Evolutionary conservation across 179 eudicot species (phyloP), one percentile per base, ranked within the genome.

Genomic region (Sideroxylon spinosum): DNA sequence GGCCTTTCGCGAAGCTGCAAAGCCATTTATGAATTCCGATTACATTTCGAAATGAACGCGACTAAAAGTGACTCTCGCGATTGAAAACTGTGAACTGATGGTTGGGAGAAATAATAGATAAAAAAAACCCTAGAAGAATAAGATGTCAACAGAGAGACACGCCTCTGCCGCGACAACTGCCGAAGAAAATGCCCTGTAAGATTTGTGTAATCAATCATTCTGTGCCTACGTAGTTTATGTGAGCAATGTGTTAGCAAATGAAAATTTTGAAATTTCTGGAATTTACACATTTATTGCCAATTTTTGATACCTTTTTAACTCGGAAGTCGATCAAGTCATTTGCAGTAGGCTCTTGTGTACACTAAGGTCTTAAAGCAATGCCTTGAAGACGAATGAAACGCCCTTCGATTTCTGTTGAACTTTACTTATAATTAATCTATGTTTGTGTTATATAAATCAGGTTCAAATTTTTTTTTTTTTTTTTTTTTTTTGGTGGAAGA

Each of bases 181-280:
- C 23, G 97, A 92, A 67, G 92, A 92, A 74, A 79, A 81, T 76
- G 85, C 84, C 82, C 82, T 89, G 97, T 91, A 86, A 46, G 69
- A 46, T 66, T 63, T 28, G 16, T 49, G 17, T 23, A 7, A 9
- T 61, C 14, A 13, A 74, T 60, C 52, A 7, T 59, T n/a, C 20
- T 10, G 22, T 63, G 17, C 19, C 19, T 48, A 48, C 11, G 11
- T 49, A 49, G 1, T 26, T 49, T 25, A 52, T 55, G 22, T 3
- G 11, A 2, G n/a, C 22, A 68, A 2, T 19, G 52, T 13, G 23
- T 22, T 26, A 0, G 17, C 56, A 19, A 13, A 5, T 25, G n/a
- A 12, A 70, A 71, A 68, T 1, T 71, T 16, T 20, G 20, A 53
- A 71, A 8, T 19, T 19, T 7, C 0, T 16, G 12, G 64, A 73